phyloP scores from a whole-genome alignment of 2,329 filamentous ascomycete genomes.

The Thielaviopsis ethacetica region DNA sequence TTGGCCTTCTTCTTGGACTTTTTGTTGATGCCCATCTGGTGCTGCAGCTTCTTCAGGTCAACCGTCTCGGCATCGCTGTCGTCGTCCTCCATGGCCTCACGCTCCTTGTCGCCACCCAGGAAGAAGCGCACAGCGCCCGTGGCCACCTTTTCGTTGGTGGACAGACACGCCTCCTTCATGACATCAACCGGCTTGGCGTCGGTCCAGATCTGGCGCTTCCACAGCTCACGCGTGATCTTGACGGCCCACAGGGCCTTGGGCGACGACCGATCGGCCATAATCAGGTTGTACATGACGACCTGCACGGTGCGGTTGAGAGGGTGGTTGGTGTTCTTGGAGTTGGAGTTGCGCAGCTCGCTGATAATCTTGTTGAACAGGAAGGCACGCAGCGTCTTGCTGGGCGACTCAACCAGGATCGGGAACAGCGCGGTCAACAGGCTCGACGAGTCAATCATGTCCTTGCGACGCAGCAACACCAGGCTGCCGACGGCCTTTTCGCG shows the following conservation, averaged over 20 bases:
- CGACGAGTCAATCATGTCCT: constrained; percentile 78
- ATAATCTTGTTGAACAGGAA: constrained; percentile 81
- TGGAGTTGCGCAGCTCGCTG: constrained; percentile 74
- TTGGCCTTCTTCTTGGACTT: constrained; percentile 81
- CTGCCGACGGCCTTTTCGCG: constrained; percentile 90
- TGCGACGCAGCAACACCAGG: constrained; percentile 71
- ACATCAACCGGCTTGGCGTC: constrained; percentile 92
- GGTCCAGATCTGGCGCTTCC: constrained; percentile 93
- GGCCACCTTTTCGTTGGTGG: constrained; percentile 86
- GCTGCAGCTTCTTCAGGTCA: constrained; percentile 67
- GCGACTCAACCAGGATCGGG: constrained; percentile 79
- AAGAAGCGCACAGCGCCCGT: constrained; percentile 84
- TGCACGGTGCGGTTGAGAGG: constrained; percentile 86
- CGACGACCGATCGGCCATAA: constrained; percentile 71
- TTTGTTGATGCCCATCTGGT: constrained; percentile 86
- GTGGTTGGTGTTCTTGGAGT: constrained; percentile 78
- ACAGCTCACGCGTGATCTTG: constrained; percentile 86
- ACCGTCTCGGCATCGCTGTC: constrained; percentile 65
- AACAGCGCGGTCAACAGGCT: constrained; percentile 81
- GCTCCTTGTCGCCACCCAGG: constrained; percentile 86
- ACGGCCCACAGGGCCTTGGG: constrained; percentile 89
- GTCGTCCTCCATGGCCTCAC: constrained; percentile 82
- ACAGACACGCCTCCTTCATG: constrained; percentile 84
- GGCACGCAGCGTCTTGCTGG: constrained; percentile 73
- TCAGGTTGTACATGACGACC: constrained; percentile 79